Percentiles rank a stretch among this genome's conserved stretches.
These are phyloP conservation scores for Podila minutissima DNA, from an alignment of 192 early-diverging fungal genomes.

Conservation along the genomic window DNA sequence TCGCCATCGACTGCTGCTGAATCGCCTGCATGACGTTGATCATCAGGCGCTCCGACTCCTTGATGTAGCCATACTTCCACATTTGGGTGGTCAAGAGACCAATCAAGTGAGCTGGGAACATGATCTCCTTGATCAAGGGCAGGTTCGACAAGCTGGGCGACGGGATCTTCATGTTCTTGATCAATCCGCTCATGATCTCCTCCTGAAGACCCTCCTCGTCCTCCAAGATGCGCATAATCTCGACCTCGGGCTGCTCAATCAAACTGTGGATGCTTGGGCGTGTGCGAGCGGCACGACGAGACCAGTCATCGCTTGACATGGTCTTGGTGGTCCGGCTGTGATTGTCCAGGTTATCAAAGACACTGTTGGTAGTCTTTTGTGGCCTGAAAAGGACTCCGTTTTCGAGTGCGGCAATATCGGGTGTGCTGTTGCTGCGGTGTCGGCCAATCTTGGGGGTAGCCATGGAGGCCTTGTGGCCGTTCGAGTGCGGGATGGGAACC, in stretches of 20 bases:
- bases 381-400: slow-evolving; percentile 39
- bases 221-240: slow-evolving; percentile 70
- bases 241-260: slow-evolving; percentile 45
- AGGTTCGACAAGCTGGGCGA: slow-evolving; percentile 82
- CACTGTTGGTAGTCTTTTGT: slow-evolving; percentile 48
- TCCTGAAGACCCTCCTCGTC: slow-evolving; percentile 71
- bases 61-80: slow-evolving; percentile 85
- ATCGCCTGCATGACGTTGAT: slow-evolving; percentile 88
- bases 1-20: slow-evolving; percentile 75
- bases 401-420: slow-evolving; percentile 38
- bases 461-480: neutral
- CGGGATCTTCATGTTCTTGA: slow-evolving; percentile 91
- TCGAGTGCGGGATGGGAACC: slow-evolving; percentile 29
- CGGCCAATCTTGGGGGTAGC: slow-evolving; percentile 18
- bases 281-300: slow-evolving; percentile 39
- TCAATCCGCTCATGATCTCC: slow-evolving; percentile 91
- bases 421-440: slow-evolving; percentile 48
- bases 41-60: slow-evolving; percentile 86
- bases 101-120: slow-evolving; percentile 97
- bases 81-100: slow-evolving; percentile 87
- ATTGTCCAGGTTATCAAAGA: slow-evolving; percentile 49
- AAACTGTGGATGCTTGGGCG: slow-evolving; percentile 48
- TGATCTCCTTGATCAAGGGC: slow-evolving; percentile 85
- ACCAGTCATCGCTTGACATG: slow-evolving; percentile 49
- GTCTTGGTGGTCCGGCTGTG: slow-evolving; percentile 49